Evolutionary conservation across 2,329 filamentous ascomycete species (phyloP).

Genomic region (Fusarium pininemorale): DNA sequence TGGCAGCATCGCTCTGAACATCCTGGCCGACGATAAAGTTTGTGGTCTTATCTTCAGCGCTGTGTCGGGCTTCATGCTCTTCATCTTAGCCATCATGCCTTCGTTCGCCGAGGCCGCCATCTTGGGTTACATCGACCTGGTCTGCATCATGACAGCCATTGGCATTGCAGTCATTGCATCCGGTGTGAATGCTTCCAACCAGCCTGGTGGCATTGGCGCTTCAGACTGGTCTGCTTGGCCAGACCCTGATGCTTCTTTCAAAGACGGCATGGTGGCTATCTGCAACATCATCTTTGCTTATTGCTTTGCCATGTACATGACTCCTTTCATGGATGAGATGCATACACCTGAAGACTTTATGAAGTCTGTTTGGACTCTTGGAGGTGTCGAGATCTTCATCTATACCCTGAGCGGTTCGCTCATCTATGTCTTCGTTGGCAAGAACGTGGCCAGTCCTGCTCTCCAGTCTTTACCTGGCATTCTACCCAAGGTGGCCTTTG

Average conservation of each 20-base stretch:
- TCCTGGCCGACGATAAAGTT: constrained; percentile 61
- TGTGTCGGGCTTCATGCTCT: constrained; percentile 51
- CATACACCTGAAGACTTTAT: constrained; percentile 51
- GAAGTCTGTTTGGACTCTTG: constrained; percentile 66
- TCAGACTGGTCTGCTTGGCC: constrained; percentile 52
- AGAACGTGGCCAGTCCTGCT: constrained; percentile 68
- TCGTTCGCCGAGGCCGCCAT: constrained; percentile 47
- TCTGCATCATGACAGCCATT: constrained; percentile 59
- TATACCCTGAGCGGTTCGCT: constrained; percentile 71
- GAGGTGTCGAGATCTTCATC: constrained; percentile 65
- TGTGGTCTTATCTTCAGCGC: constrained; percentile 52
- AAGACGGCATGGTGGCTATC: constrained; percentile 64
- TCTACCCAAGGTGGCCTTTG: constrained; percentile 50
- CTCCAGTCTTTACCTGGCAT: constrained; percentile 66
- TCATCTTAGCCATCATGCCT: constrained; percentile 53
- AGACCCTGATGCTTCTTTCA: constrained; percentile 52
- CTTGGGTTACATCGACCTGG: constrained; percentile 40
- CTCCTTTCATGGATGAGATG: constrained; percentile 57
- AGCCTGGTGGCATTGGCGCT: constrained; percentile 1
- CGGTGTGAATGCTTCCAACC: constrained; percentile 50
- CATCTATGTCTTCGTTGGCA: constrained; percentile 72
- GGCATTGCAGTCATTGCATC: constrained; percentile 70
- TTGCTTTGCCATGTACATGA: constrained; percentile 57
- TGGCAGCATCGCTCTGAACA: constrained; percentile 71
- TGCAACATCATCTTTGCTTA: constrained; percentile 75